phyloP scores from a whole-genome alignment of 1,284 basidiomycete genomes.

The Moesziomyces sp. region DNA sequence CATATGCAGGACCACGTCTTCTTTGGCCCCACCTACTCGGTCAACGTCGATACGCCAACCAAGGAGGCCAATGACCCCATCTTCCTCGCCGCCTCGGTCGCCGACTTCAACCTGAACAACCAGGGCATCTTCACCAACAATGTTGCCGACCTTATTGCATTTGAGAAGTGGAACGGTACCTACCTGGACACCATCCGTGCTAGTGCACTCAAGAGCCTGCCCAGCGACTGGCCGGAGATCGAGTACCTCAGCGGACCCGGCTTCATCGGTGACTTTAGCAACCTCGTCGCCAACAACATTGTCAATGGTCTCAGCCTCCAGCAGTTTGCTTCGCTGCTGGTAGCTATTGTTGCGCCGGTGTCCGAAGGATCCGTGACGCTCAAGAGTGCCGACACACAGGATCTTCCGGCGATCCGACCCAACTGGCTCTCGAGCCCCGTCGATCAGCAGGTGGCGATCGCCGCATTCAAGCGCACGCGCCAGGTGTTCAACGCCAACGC shows the following conservation, averaged over 20 bases:
- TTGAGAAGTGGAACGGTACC: constrained; percentile 48
- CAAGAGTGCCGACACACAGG: constrained; percentile 66
- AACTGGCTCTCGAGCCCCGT: constrained; percentile 52
- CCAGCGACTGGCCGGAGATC: constrained; percentile 50
- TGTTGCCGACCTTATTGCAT: constrained; percentile 54
- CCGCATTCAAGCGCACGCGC: constrained; percentile 33
- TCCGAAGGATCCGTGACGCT: constrained; percentile 69
- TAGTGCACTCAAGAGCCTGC: constrained; percentile 24
- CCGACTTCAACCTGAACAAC: constrained; percentile 32
- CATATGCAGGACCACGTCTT: constrained; percentile 62
- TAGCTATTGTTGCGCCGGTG: constrained; percentile 54
- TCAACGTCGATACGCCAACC: constrained; percentile 47
- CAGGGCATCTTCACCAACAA: constrained; percentile 54
- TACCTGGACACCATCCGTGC: constrained; percentile 41
- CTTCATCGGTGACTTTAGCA: constrained; percentile 51
- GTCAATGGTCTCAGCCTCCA: constrained; percentile 30
- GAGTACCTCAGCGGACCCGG: constrained; percentile 55
- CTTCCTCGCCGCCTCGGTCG: constrained; percentile 35
- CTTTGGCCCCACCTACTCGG: constrained; percentile 48
- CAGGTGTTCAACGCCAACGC: constrained; percentile 63
- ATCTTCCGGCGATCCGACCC: constrained; percentile 70
- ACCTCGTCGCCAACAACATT: constrained; percentile 39
- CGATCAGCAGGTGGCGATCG: constrained; percentile 66
- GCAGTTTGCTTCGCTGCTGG: constrained; percentile 46
- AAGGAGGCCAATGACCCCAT: constrained; percentile 48